Evolutionary conservation across 2,329 filamentous ascomycete genomes (phyloP).

Genomic region (Stemphylium lycopersici): DNA sequence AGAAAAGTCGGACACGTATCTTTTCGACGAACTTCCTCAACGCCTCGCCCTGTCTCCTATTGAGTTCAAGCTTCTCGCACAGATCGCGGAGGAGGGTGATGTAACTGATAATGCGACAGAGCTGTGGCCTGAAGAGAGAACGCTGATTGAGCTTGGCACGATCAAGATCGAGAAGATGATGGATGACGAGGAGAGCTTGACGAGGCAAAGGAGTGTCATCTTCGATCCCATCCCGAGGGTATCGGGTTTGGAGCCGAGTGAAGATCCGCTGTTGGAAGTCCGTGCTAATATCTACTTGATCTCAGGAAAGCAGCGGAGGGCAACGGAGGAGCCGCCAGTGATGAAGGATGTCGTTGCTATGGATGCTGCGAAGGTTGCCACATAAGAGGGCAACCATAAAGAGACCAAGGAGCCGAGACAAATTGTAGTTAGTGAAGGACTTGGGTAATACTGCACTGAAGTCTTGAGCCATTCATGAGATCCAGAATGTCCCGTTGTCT

Average conservation of each 20-base stretch:
- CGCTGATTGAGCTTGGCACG: slow-evolving; percentile 59
- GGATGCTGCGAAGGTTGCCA: slow-evolving; percentile 11
- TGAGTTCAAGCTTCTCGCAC: slow-evolving; percentile 57
- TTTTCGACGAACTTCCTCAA: slow-evolving; percentile 57
- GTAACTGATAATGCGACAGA: slow-evolving; percentile 56
- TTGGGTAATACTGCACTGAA: too few relatives aligned
- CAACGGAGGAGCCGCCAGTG: slow-evolving; percentile 35
- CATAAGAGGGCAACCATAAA: neutral
- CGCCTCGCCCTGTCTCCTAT: slow-evolving; percentile 48
- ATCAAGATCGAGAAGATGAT: slow-evolving; percentile 53
- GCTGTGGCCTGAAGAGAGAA: slow-evolving; percentile 60
- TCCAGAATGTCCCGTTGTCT: too few relatives aligned
- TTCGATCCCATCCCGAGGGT: slow-evolving; percentile 65
- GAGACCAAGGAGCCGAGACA: neutral
- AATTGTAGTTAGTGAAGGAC: neutral
- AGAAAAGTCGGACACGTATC: slow-evolving; percentile 51
- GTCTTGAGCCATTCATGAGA: too few relatives aligned
- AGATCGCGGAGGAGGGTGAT: slow-evolving; percentile 59
- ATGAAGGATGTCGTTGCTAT: neutral
- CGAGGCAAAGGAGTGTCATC: slow-evolving; percentile 60
- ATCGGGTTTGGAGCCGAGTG: slow-evolving; percentile 59
- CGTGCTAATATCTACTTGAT: slow-evolving; percentile 63
- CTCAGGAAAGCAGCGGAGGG: slow-evolving; percentile 60
- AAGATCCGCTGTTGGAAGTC: slow-evolving; percentile 63
- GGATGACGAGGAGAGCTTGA: slow-evolving; percentile 49